A percentile compares a stretch with the other conserved stretches of the same genome.
Evolutionary conservation across 768 basidiomycete species (phyloP).

Genomic region (Rhizopogon salebrosus): DNA sequence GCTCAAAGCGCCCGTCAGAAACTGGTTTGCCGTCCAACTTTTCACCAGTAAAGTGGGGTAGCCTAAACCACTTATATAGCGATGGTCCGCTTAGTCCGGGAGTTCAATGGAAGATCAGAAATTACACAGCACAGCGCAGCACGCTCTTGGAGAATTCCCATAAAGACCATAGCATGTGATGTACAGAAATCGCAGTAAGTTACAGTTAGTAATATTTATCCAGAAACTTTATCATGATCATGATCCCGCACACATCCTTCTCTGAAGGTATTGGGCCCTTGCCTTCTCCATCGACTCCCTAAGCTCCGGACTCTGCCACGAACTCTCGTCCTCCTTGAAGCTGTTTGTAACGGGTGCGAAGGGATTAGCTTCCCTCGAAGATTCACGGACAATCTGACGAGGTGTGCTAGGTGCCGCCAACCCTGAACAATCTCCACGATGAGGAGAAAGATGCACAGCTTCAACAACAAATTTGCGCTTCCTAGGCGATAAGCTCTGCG

Average conservation of each 20-base stretch:
- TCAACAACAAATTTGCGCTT: conserved; percentile 25
- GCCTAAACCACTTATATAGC: too few relatives aligned
- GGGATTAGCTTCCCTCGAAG: conserved; percentile 31
- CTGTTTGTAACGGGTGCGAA: conserved; percentile 16
- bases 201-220: conserved; percentile 1
- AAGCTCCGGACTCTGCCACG: conserved; percentile 62
- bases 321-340: conserved; percentile 40
- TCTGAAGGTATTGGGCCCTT: conserved; percentile 32
- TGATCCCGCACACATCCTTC: neutral
- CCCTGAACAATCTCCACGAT: conserved; percentile 12
- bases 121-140: too few relatives aligned
- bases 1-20: too few relatives aligned
- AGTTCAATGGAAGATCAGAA: too few relatives aligned
- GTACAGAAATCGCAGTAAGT: neutral
- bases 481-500: conserved; percentile 30
- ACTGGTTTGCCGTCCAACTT: too few relatives aligned
- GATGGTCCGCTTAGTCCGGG: too few relatives aligned
- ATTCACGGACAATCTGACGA: conserved; percentile 19
- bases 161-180: neutral
- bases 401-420: conserved; percentile 12
- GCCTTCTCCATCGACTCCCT: conserved; percentile 70
- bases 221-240: conserved; percentile 2
- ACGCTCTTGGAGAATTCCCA: neutral
- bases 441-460: conserved; percentile 16
- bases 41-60: too few relatives aligned